Base-by-base conservation (phyloP, 2,329 filamentous ascomycete genomes). In the Scleromitrula shiraiana region DNA sequence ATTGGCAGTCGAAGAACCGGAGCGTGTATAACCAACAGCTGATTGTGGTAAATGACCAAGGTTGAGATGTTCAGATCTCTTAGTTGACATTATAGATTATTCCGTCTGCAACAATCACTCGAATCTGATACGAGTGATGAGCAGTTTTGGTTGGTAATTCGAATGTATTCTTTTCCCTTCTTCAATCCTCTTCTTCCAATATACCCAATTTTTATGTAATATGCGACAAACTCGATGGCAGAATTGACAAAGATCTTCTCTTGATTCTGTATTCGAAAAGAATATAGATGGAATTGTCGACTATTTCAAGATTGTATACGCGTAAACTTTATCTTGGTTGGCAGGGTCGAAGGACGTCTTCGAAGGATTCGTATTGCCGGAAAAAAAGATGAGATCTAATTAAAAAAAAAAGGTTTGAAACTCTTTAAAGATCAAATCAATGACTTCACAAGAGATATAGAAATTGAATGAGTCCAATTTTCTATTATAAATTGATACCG, bases 11-110 rank as follows among this genome's bases (percentile, higher is more conserved):
- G 88, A 90, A 41, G 88, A 88, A 58, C 80, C 82, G 42, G 88
- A 93, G 32, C 60, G 58, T 15, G 59, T 52, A 17, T 61, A 53
- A 15, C 50, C 50, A 6, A 50, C 50, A 42, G 52, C 48, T 41
- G 60, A 52, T 71, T 61, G 79, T 73, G 65, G 78, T 76, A 66
- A 80, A 69, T 88, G 90, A 71, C 87, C 87, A 68, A 93, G 80
- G 66, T 83, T 84, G 74, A 93, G 78, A 68, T 91, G 86, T 67
- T 95, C 88, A 63, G 87, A 80, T 78, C 88, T 84, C 68, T 83
- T 76, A 71, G 79, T 87, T 75, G 87, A 85, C 89, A 95, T 95
- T 89, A 91, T 89, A 78, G 75, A 89, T 89, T 89, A 64, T 60
- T 55, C 55, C 56, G 14, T 50, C 47, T 50, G 61, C 55, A 49